Evolutionary conservation across 2,329 filamentous ascomycete genomes (phyloP).

Genomic region (Aphanocladium album): DNA sequence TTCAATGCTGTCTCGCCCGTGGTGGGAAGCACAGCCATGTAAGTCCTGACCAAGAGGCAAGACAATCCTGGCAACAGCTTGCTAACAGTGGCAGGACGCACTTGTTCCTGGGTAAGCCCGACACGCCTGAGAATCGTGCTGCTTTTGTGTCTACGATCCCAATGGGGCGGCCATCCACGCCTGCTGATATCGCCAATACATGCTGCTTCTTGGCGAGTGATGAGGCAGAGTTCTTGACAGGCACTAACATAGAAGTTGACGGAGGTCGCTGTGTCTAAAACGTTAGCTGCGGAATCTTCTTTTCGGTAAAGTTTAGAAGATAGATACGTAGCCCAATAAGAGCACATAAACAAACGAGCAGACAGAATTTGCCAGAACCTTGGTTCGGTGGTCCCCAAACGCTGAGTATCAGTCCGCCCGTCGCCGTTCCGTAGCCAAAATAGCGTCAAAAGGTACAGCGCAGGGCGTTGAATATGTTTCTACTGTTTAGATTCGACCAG

Average conservation of each 20-base stretch:
- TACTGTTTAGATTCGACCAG: too few relatives aligned
- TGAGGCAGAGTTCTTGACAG: constrained; percentile 67
- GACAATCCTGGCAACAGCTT: too few relatives aligned
- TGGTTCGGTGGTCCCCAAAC: too few relatives aligned
- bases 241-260: constrained; percentile 56
- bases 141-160: constrained; percentile 51
- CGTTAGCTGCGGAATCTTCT: too few relatives aligned
- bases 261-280: constrained; percentile 25
- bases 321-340: too few relatives aligned
- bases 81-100: constrained; percentile 29
- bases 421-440: too few relatives aligned
- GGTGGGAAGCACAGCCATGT: constrained; percentile 60
- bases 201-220: constrained; percentile 66
- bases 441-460: too few relatives aligned
- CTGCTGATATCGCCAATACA: constrained; percentile 65
- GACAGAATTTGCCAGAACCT: too few relatives aligned
- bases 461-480: too few relatives aligned
- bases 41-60: constrained; percentile 15
- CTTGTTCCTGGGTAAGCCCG: constrained; percentile 55
- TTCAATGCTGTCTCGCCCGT: constrained; percentile 69
- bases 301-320: not conserved
- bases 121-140: constrained; percentile 56
- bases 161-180: constrained; percentile 50
- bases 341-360: too few relatives aligned
- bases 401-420: too few relatives aligned